Evolutionary conservation across 345 rosid species (phyloP), one percentile per base, ranked within the genome.

Genomic region (Brassica nigra): DNA sequence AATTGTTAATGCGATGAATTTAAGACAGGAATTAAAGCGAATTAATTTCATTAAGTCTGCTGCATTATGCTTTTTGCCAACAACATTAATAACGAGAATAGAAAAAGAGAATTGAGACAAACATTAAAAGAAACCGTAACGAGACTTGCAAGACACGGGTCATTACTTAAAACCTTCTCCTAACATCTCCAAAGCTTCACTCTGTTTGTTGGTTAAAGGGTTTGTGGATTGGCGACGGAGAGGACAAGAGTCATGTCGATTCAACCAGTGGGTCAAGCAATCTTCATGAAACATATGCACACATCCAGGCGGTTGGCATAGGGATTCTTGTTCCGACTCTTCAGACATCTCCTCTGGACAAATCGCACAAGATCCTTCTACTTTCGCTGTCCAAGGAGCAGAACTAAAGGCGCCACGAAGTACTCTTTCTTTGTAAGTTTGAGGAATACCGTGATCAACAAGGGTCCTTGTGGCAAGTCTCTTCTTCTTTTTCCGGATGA

Each of bases 221-320:
- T 65, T 65, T 34, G 49, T 0, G 29, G 49, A 16, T 4, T 18
- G 49, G 49, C 69, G 69, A 65, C 52, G 18, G 69, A 65, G 49
- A 65, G 69, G 69, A 7, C 69, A 65, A 0, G 69, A 65, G 69
- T 66, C 52, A 9, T 36, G 52, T 18, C 15, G 70, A 66, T 36
- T 30, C 52, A 66, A 66, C 52, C 70, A 66, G 27, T 66, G 6
- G 30, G 27, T 11, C 8, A 66, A 18, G 27, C 66, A 36, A 4
- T 37, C 15, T 18, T 66, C 70, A 36, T 66, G 70, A 37, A 66
- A 66, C 52, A 37, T 1, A 18, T 66, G 52, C 30, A 18, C 52
- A 5, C 70, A 66, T 8, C 12, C 29, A 65, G 49, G 68, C 14
- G 27, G 47, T 15, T 64, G 47, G 28, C 68, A 33, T 23, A 64